phyloP scores from a whole-genome alignment of 2,329 filamentous ascomycete genomes.

The Colletotrichum magnum region DNA sequence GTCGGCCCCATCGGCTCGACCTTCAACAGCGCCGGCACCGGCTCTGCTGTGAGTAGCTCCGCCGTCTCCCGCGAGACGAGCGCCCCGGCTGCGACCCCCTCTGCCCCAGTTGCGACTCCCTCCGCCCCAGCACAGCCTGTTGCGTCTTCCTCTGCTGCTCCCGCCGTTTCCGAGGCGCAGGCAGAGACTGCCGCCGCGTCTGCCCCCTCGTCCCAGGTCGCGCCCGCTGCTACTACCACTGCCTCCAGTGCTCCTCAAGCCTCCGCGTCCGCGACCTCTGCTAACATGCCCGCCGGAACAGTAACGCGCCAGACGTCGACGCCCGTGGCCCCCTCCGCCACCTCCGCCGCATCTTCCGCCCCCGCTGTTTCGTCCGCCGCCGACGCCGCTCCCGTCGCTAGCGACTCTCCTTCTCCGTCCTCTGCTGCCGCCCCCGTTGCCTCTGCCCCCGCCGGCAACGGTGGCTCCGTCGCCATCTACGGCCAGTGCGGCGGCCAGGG shows the following conservation, averaged over 20 bases:
- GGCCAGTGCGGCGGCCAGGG: constrained; percentile 55
- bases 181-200: not conserved
- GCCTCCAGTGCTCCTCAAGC: not conserved
- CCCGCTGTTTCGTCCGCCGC: not conserved
- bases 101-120: not conserved
- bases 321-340: not conserved
- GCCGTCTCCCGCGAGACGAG: not conserved
- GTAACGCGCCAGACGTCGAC: not conserved
- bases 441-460: not conserved
- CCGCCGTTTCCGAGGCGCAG: not conserved
- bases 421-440: not conserved
- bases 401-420: not conserved
- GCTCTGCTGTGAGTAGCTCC: constrained; percentile 18
- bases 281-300: not conserved
- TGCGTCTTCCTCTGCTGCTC: not conserved
- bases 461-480: constrained; percentile 45
- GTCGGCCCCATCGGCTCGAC: constrained; percentile 70
- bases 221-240: not conserved
- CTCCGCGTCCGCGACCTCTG: not conserved
- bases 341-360: not conserved
- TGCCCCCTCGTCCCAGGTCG: not conserved
- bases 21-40: constrained; percentile 47
- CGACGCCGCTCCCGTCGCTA: not conserved
- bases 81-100: not conserved
- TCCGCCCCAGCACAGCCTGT: no score